Evolutionary conservation across 495 filamentous ascomycete genomes (phyloP), one percentile per base, ranked within the genome.

Genomic region (Hyaloscypha finlandica): DNA sequence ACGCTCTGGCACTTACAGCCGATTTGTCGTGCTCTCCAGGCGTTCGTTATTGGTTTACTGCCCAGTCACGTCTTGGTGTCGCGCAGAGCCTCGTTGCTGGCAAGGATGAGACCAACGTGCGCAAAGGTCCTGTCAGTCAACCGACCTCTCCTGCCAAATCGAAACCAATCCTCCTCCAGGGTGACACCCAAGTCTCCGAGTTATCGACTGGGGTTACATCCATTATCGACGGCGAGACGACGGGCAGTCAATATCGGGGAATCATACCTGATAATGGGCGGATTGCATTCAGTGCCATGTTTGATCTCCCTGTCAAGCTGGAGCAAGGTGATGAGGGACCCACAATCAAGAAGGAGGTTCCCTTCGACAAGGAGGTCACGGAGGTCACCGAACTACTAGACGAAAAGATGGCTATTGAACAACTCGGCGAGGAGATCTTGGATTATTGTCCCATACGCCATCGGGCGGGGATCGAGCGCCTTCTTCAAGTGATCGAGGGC

Each of bases 391-490:
- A 25, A 25, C 25, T 25, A 25, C 25, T 25, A 1, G 25, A 56
- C 53, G 29, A 29, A n/a, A 48, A 48, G 16, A 4, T 48, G 4
- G 61, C 16, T 37, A 5, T 12, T 19, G 2, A 48, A 14, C 3
- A 20, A 62, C 6, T 52, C 0, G 16, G 20, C 2, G 33, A 33
- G n/a, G 25, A 54, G 19, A 74, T 76, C 0, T 63, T 78, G 31
- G 82, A 85, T 59, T 85, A 85, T 63, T 82, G 78, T 4, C 74
- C 76, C 0, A 71, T 76, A 20, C 76, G 84, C 6, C 84, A 87
- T 71, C 78, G 82, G 11, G 76, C 74, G 19, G 78, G 78, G 5
- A 83, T 86, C 53, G 81, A 83, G 32, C 71, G 79, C 4, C 69
- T 86, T 6, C 71, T 87, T 6, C 74, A 77, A 64, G 73, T 74